Evolutionary conservation across 2,329 filamentous ascomycete genomes (phyloP).

Genomic region (Paraconiothyrium sp.): DNA sequence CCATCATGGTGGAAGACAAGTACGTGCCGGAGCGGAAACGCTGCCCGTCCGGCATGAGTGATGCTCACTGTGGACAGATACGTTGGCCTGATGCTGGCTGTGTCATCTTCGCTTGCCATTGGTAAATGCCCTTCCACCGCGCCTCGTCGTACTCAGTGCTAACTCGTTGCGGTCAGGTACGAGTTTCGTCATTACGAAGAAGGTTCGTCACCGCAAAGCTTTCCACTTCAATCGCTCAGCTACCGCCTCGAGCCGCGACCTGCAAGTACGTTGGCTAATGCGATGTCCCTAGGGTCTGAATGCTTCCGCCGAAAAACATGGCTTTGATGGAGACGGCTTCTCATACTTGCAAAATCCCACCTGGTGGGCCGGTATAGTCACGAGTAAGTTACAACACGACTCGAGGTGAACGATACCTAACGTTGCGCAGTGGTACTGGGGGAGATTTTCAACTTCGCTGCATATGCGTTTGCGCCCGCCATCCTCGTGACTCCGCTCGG

Average conservation of each 20-base stretch:
- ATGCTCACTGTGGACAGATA: slow-evolving; percentile 49
- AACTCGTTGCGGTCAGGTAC: slow-evolving; percentile 67
- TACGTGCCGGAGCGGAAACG: slow-evolving; percentile 34
- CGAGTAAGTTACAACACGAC: slow-evolving; percentile 68
- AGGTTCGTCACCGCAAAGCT: slow-evolving; percentile 64
- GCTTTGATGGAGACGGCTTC: slow-evolving; percentile 96
- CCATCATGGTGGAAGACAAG: slow-evolving; percentile 53
- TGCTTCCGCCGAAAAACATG: slow-evolving; percentile 88
- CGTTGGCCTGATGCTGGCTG: slow-evolving; percentile 51
- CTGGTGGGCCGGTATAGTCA: slow-evolving; percentile 96
- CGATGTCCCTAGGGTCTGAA: slow-evolving; percentile 74
- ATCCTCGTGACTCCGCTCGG: slow-evolving; percentile 96
- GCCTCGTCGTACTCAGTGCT: slow-evolving; percentile 18
- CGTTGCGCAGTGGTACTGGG: slow-evolving; percentile 78
- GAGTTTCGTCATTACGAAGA: slow-evolving; percentile 99
- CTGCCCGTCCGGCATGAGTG: slow-evolving; percentile 1
- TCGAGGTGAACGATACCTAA: slow-evolving; percentile 23
- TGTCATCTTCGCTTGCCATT: slow-evolving; percentile 53
- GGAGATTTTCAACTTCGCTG: slow-evolving; percentile 96
- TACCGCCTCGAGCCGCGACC: slow-evolving; percentile 8
- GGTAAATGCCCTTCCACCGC: slow-evolving; percentile 32
- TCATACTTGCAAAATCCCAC: slow-evolving; percentile 93
- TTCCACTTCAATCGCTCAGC: slow-evolving; percentile 10
- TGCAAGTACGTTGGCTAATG: slow-evolving; percentile 24
- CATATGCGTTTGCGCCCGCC: slow-evolving; percentile 98